A percentile compares a stretch with the other conserved stretches of the same genome.
Conservation (phyloP, 2,329 filamentous ascomycete species). For the Endothia cerciana region DNA sequence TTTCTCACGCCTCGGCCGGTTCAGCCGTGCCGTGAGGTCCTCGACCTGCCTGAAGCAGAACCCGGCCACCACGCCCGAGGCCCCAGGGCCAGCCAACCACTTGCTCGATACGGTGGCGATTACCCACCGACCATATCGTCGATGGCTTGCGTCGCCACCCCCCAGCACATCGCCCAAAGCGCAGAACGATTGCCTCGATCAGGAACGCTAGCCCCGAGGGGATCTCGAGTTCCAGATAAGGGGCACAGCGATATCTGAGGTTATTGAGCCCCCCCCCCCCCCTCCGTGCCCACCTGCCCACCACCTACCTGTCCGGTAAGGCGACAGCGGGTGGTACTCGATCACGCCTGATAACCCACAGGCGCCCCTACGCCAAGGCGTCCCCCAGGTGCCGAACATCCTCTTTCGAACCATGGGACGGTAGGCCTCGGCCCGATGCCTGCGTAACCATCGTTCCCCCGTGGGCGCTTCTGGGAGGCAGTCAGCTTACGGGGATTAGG, state of each 20-base stretch:
- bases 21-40: neutral
- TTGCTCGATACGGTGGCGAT: neutral
- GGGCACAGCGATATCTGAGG: too few relatives aligned
- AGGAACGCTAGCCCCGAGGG: neutral
- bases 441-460: neutral
- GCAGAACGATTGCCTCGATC: neutral
- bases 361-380: too few relatives aligned
- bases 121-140: too few relatives aligned
- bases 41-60: constrained; percentile 2
- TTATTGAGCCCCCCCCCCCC: too few relatives aligned
- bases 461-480: neutral
- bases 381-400: neutral
- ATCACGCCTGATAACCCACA: too few relatives aligned
- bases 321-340: too few relatives aligned
- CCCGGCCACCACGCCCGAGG: neutral
- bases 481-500: neutral
- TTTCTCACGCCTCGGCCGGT: neutral
- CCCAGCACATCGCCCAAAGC: neutral
- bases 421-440: neutral
- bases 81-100: neutral
- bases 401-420: neutral
- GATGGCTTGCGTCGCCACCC: neutral
- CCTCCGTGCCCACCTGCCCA: too few relatives aligned
- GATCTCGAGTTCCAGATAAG: constrained; percentile 1
- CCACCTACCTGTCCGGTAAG: too few relatives aligned